These are phyloP conservation scores for Gynostemma pentaphyllum DNA, from an alignment of 306 rosid genomes.

Conservation along the genomic window DNA sequence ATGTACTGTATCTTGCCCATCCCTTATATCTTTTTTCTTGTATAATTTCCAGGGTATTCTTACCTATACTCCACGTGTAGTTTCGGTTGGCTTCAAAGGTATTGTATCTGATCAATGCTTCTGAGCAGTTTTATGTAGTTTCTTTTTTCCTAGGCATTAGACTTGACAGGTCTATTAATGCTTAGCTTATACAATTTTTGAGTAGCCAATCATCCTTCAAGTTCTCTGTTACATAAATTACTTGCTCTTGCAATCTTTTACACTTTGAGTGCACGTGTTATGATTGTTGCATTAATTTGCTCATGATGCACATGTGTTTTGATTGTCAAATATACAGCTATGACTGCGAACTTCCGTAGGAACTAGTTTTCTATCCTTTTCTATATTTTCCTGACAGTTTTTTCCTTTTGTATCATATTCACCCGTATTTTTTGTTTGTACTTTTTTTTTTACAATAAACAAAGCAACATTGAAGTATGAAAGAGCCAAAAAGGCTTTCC, in stretches of 20 bases:
- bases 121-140: not conserved
- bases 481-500: no score
- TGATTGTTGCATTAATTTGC: no score
- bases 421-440: not conserved
- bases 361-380: not conserved
- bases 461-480: no score
- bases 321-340: not conserved
- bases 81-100: slow-evolving; percentile 79
- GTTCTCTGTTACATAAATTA: not conserved
- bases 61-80: slow-evolving; percentile 76
- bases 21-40: not conserved
- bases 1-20: not conserved
- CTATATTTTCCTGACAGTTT: not conserved
- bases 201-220: not conserved
- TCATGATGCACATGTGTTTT: not conserved
- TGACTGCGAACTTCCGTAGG: not conserved
- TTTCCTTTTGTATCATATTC: not conserved
- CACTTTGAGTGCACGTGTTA: not conserved
- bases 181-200: slow-evolving; percentile 2
- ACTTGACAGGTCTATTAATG: not conserved
- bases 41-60: slow-evolving; percentile 40
- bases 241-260: not conserved
- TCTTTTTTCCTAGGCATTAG: not conserved
- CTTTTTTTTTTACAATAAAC: no score
- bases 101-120: slow-evolving; percentile 12